Base-by-base conservation (phyloP, 163 green algal genomes). In the Chloromonas sp. region DNA sequence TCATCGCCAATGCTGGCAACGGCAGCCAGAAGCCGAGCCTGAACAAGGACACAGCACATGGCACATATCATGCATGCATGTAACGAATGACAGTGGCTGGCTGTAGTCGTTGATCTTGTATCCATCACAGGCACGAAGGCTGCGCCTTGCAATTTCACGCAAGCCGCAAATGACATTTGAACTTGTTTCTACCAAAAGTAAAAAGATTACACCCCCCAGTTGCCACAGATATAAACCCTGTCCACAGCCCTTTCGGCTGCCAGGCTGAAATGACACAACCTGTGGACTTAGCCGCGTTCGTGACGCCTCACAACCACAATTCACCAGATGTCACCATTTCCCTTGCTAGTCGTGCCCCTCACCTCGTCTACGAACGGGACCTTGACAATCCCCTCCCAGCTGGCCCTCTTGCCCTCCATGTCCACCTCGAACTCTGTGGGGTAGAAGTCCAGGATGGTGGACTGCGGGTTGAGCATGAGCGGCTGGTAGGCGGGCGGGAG, bases 341-440 rank as follows among this genome's bases (percentile, higher is more conserved):
- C 36, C 36, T 36, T 36, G 36, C 36, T 36, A 36, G 11, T n/a
- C 3, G 3, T 15, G 79, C 36, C 0, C 13, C 87, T 59, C 78
- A 88, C 87, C 87, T 91, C 83, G 81, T 96, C 92, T n/a, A 96
- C 93, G 85, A 96, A 96, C 0, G 87, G 86, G 57, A 94, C 83
- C 86, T 88, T 92, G 11, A 93, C 92, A 1, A 95, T 83, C 8
- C 92, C 94, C 89, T 98, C 95, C 95, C 95, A 98, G 61, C 95
- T 94, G 78, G 96, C 96, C 57, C 96, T 92, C 93, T 99, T 99
- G 71, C 96, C 96, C 87, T 99, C 97, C 90, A 98, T 97, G 93
- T 99, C 96, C 61, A 98, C 88, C 82, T 92, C 89, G 85, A 96
- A 95, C 61, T 79, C 13, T 36, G 71, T 79, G 11, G 96, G 96